Evolutionary conservation across 306 rosid genomes (phyloP).

Genomic region (Cajanus cajan): DNA sequence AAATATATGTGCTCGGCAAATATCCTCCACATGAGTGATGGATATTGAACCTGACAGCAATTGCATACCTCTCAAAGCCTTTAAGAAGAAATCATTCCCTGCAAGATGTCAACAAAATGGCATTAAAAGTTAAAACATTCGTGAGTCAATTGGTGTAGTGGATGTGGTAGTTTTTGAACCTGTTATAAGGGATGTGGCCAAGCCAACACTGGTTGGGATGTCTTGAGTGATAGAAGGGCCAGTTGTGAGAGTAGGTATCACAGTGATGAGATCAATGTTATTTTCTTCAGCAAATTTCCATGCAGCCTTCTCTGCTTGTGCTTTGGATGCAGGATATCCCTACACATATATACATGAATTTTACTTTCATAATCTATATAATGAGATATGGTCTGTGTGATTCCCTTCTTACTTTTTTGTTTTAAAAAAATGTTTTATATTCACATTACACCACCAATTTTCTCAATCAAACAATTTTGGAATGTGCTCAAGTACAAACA

Average conservation of each 20-base stretch:
- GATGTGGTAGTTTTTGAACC: conserved; percentile 35
- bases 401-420: neutral
- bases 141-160: neutral
- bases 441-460: too few species aligned
- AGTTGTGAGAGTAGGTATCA: conserved; percentile 57
- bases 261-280: conserved; percentile 59
- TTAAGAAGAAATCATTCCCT: conserved; percentile 58
- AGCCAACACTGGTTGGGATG: conserved; percentile 47
- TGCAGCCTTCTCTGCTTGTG: conserved; percentile 64
- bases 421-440: neutral
- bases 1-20: conserved; percentile 60
- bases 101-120: conserved; percentile 1
- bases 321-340: conserved; percentile 70
- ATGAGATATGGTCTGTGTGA: too few species aligned
- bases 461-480: too few species aligned
- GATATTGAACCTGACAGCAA: conserved; percentile 60
- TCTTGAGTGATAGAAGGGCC: conserved; percentile 60
- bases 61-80: conserved; percentile 57
- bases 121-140: conserved; percentile 1
- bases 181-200: conserved; percentile 47
- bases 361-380: neutral
- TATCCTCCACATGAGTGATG: conserved; percentile 64
- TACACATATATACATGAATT: conserved; percentile 21
- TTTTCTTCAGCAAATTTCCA: conserved; percentile 66
- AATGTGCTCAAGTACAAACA: too few species aligned